Evolutionary conservation across 345 rosid genomes (phyloP), one percentile per base, ranked within the genome.

Genomic region (Salix brachista): DNA sequence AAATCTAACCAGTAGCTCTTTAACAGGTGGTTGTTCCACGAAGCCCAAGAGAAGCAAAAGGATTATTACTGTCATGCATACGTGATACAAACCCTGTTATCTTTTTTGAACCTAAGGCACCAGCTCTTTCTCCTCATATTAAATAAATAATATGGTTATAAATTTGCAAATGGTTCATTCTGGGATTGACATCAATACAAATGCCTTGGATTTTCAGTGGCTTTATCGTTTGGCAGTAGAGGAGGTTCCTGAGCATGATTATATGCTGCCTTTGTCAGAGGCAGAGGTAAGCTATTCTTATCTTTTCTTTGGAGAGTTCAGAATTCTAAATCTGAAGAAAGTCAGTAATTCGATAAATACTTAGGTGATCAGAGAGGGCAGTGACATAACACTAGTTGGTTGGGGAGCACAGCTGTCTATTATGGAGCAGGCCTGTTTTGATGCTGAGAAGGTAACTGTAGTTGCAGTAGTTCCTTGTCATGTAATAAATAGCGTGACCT

Each of bases 371-470:
- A 89, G 86, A 81, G 86, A 92, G 83, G 98, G 97, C 81, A 89
- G 76, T 67, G 97, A 94, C 83, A 91, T 94, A 79, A 90, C 98
- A 18, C 85, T 94, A 60, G 95, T 94, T 39, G 97, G 98, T 69
- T 94, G 98, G 98, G 97, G 97, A 82, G 97, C 97, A 23, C 98
- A 94, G 75, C 91, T 94, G 58, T 79, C 98, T 6, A 25, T 92
- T 23, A 90, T 94, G 95, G 95, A 92, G 76, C 89, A 92, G 78
- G 97, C 98, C 74, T 91, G 97, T 71, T 68, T 77, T 36, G 97
- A 90, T 34, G 97, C 97, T 0, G 92, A 90, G 82, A 90, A 90
- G 86, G 97, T 88, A 65, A 69, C 58, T 30, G 26, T 66, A 50
- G 65, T 67, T 14, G 25, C 48, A 30, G 25, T 52, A 30, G 60